A percentile compares a stretch with the other conserved stretches of the same genome.
Conservation (phyloP, 331 rosid genomes). For the Pyrus hybrid region DNA sequence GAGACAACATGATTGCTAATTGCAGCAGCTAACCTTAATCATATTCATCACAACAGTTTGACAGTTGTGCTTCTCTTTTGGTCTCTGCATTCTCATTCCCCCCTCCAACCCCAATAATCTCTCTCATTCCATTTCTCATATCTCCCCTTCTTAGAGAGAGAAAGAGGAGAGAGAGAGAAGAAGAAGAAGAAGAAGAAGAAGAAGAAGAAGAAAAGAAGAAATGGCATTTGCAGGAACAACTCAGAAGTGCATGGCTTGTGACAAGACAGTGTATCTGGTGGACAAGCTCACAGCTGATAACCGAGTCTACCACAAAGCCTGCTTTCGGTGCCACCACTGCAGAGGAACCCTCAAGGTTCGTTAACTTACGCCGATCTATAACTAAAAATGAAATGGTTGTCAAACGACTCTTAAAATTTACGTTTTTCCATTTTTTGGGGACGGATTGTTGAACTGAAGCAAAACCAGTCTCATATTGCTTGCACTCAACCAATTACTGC, state of each 20-base stretch:
- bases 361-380: not conserved
- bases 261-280: constrained; percentile 90
- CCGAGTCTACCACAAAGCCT: constrained; percentile 89
- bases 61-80: constrained; percentile 35
- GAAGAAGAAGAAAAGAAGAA: not conserved
- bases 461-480: not conserved
- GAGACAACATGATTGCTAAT: constrained; percentile 53
- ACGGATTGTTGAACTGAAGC: not conserved
- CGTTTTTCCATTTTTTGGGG: not conserved
- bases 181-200: too few relatives aligned
- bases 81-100: constrained; percentile 41
- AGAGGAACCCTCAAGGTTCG: constrained; percentile 96
- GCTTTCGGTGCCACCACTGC: constrained; percentile 98
- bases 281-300: constrained; percentile 94
- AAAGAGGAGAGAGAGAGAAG: not conserved
- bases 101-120: constrained; percentile 6
- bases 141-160: not conserved
- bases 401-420: not conserved
- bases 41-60: constrained; percentile 9
- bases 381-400: not conserved
- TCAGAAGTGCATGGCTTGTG: constrained; percentile 99
- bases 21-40: constrained; percentile 44
- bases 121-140: constrained; percentile 31
- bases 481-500: not conserved
- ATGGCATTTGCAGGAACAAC: constrained; percentile 99